These are phyloP conservation scores for Fusarium compactum DNA, from an alignment of 2,329 filamentous ascomycete genomes.

Conservation along the genomic window DNA sequence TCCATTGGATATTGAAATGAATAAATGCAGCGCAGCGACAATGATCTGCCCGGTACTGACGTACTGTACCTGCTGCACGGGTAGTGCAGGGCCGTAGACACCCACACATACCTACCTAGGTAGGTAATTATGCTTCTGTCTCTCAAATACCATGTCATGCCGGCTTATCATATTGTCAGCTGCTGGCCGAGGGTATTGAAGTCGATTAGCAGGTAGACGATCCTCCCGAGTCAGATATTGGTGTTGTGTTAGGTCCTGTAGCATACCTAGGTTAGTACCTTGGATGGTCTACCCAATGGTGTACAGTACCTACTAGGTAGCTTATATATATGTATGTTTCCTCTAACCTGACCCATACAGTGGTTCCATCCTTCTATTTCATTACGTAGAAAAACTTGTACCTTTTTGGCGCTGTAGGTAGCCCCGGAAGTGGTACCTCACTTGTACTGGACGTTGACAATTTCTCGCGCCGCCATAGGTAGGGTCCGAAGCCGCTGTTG, in stretches of 20 bases:
- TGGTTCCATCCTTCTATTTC: constrained; percentile 6
- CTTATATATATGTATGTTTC: constrained; percentile 1
- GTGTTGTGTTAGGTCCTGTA: neutral
- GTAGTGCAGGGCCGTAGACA: constrained; percentile 17
- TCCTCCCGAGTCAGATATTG: constrained; percentile 8
- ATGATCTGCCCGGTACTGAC: constrained; percentile 16
- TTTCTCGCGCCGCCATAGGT: constrained; percentile 45
- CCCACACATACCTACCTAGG: neutral
- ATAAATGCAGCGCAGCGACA: constrained; percentile 27
- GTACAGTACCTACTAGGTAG: neutral
- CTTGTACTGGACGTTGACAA: constrained; percentile 40
- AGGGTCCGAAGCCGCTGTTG: constrained; percentile 48
- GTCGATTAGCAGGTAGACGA: neutral
- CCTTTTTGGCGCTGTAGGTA: constrained; percentile 26
- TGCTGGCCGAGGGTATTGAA: constrained; percentile 9
- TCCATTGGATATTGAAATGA: constrained; percentile 1
- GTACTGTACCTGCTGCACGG: neutral
- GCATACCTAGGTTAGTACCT: neutral
- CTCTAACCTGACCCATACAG: constrained; percentile 13
- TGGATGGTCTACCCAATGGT: neutral
- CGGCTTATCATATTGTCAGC: constrained; percentile 15
- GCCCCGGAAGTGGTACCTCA: constrained; percentile 23
- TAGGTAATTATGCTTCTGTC: neutral
- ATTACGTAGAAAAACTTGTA: constrained; percentile 12
- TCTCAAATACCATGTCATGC: neutral